Conservation (phyloP, 2,329 filamentous ascomycete species). For the Diplodia mutila region DNA sequence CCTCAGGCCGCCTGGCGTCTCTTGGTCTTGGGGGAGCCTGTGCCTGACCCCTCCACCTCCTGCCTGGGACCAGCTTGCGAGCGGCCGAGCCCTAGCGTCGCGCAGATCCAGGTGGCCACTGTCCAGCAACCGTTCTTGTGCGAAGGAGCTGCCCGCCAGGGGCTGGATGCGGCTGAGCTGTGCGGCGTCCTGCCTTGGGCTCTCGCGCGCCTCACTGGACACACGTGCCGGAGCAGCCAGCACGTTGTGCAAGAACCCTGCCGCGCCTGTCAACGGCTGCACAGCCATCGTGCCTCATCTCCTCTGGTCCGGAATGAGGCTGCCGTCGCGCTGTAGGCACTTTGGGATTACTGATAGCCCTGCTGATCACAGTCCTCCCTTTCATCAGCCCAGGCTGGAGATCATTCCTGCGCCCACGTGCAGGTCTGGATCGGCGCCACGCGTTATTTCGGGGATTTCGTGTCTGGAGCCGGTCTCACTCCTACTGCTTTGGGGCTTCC, state of each 20-base stretch:
- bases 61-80: background rate
- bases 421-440: slow-evolving; percentile 15
- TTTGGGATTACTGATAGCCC: background rate
- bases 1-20: background rate
- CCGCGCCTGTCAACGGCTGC: slow-evolving; percentile 9
- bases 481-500: background rate
- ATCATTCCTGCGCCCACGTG: slow-evolving; percentile 1
- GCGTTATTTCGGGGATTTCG: too few relatives aligned
- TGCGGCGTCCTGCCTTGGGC: background rate
- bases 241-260: background rate
- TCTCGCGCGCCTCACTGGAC: background rate
- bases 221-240: background rate
- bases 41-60: background rate
- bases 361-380: background rate
- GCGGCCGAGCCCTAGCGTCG: background rate
- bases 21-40: background rate
- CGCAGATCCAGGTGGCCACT: background rate
- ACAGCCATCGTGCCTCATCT: background rate
- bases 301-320: background rate
- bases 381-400: background rate
- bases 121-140: background rate
- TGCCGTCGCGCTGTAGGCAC: background rate
- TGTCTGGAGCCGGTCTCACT: background rate
- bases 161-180: slow-evolving; percentile 14
- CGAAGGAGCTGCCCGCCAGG: background rate